These are phyloP conservation scores for Starmerella asiatica DNA, from an alignment of 805 yeast species.

Conservation along the genomic window DNA sequence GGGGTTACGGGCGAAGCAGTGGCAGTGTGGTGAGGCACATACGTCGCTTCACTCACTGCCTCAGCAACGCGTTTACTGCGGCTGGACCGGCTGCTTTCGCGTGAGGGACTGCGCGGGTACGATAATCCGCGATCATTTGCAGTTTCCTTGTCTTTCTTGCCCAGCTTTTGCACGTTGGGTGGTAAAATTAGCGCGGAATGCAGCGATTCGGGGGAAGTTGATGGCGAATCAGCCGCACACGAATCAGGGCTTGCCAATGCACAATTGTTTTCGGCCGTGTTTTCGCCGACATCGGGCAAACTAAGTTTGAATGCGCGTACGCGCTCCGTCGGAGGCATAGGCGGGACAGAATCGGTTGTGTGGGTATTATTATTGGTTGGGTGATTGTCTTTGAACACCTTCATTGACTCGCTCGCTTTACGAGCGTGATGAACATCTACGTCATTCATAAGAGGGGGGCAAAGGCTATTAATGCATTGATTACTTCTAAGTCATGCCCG, in stretches of 20 bases:
- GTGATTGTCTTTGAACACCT: conserved; percentile 25
- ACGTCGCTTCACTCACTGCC: conserved; percentile 22
- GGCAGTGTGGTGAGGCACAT: conserved; percentile 19
- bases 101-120: too few relatives aligned
- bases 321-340: too few relatives aligned
- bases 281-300: not conserved
- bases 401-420: conserved; percentile 30
- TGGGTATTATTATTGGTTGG: not conserved
- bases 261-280: not conserved
- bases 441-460: conserved; percentile 10
- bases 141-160: too few relatives aligned
- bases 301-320: too few relatives aligned
- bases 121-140: too few relatives aligned
- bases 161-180: not conserved
- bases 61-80: conserved; percentile 6
- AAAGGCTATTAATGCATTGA: conserved; percentile 13
- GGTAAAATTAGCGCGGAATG: conserved; percentile 2
- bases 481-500: too few relatives aligned
- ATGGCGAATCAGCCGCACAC: not conserved
- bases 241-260: not conserved
- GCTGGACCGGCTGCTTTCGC: not conserved
- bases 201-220: conserved; percentile 5
- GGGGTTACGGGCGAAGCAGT: conserved; percentile 1
- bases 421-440: conserved; percentile 21
- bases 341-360: too few relatives aligned